A percentile compares a stretch with the other conserved stretches of the same genome.
Conservation (phyloP, 192 early-diverging fungal genomes). For the Podila horticola region DNA sequence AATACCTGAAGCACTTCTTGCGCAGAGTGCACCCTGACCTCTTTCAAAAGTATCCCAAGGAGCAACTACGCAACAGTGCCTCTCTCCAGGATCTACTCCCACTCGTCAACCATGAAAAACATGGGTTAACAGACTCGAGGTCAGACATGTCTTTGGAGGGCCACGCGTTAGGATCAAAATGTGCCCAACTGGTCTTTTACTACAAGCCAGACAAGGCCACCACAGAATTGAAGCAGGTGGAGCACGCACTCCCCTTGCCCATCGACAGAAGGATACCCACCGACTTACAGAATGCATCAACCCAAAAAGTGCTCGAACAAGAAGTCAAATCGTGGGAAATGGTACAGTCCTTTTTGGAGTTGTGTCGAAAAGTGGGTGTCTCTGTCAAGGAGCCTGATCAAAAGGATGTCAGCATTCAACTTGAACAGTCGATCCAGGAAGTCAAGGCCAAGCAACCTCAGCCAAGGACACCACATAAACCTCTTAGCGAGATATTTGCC, state of each 20-base stretch:
- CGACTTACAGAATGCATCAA: neutral
- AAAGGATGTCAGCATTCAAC: constrained; percentile 11
- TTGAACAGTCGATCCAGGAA: constrained; percentile 17
- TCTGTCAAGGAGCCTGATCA: constrained; percentile 22
- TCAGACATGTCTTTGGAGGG: neutral
- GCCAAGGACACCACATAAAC: constrained; percentile 11
- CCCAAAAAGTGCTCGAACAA: constrained; percentile 12
- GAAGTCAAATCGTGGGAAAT: constrained; percentile 45
- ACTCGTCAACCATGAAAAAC: constrained; percentile 5
- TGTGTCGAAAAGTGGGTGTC: constrained; percentile 38
- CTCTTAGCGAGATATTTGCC: constrained; percentile 29
- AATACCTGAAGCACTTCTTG: constrained; percentile 31
- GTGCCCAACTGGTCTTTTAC: constrained; percentile 23
- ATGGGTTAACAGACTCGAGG: neutral
- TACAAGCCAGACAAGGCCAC: constrained; percentile 1
- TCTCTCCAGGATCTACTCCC: constrained; percentile 37
- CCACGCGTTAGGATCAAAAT: neutral
- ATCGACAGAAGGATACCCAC: constrained; percentile 2
- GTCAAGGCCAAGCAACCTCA: neutral
- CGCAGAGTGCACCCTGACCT: constrained; percentile 43
- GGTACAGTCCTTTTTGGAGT: constrained; percentile 43
- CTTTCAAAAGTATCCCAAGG: constrained; percentile 43
- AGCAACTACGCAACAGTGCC: constrained; percentile 40
- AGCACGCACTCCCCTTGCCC: constrained; percentile 17
- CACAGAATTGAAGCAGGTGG: constrained; percentile 13